Percentiles rank a stretch among this genome's conserved stretches.
These are phyloP conservation scores for Mytilinidion resinicola DNA, from an alignment of 495 filamentous ascomycete genomes.

Conservation along the genomic window DNA sequence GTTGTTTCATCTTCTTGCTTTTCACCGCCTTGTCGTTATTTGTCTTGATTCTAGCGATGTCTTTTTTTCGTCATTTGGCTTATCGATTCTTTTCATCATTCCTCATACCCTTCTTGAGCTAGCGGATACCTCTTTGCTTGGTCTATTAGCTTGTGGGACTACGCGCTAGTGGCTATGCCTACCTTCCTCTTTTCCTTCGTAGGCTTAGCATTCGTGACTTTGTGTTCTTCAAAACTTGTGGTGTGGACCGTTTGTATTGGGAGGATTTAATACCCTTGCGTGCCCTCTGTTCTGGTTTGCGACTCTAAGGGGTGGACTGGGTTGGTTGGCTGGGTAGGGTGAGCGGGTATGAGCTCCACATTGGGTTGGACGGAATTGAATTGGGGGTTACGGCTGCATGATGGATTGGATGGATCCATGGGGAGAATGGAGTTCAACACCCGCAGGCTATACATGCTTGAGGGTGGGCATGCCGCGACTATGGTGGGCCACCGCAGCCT, in stretches of 20 bases:
- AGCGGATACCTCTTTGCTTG: constrained; percentile 6
- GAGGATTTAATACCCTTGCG: constrained; percentile 21
- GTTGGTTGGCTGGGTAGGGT: neutral
- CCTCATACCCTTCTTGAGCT: constrained; percentile 6
- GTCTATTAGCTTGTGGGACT: neutral
- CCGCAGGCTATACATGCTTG: neutral
- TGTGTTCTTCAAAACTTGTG: neutral
- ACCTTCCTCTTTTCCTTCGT: constrained; percentile 1
- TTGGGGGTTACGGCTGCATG: neutral
- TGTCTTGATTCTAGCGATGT: neutral
- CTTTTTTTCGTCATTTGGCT: neutral
- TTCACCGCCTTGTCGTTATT: neutral
- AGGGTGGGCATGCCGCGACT: neutral
- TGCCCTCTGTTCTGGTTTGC: neutral
- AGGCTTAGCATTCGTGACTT: constrained; percentile 7
- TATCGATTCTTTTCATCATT: neutral
- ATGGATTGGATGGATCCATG: neutral
- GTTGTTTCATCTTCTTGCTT: constrained; percentile 2
- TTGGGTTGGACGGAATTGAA: neutral
- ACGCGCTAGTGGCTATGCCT: neutral
- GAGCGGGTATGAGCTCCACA: neutral
- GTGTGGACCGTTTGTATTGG: constrained; percentile 2
- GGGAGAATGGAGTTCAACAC: neutral
- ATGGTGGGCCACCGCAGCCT: too few species aligned
- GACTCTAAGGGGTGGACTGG: too few species aligned